Conservation (phyloP, 371 early-diverging fungal genomes). For the Mortierella sp. region DNA sequence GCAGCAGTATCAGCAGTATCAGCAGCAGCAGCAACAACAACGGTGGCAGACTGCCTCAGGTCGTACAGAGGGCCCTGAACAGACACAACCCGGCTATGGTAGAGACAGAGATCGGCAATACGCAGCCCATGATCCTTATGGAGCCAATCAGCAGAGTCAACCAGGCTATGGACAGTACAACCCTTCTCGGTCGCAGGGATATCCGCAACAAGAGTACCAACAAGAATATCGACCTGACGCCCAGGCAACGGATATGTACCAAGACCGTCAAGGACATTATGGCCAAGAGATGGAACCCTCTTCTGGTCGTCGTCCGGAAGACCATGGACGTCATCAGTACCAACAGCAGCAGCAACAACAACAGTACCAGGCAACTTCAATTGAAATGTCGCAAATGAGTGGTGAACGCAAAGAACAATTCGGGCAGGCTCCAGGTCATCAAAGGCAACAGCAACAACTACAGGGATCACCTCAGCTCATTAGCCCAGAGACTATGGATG, state of each 20-base stretch:
- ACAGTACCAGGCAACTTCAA: constrained; percentile 13
- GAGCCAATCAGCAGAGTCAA: too few species aligned
- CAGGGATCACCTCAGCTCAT: too few species aligned
- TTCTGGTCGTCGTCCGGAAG: too few species aligned
- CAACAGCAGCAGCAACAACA: constrained; percentile 3
- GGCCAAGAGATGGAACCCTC: too few species aligned
- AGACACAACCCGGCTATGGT: too few species aligned
- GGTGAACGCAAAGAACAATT: background rate
- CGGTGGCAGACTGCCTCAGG: background rate
- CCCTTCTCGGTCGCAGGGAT: background rate
- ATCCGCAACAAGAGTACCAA: background rate
- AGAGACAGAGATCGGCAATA: too few species aligned
- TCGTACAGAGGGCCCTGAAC: too few species aligned
- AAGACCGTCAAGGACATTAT: too few species aligned
- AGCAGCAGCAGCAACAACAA: constrained; percentile 9
- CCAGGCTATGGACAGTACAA: too few species aligned
- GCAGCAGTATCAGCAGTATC: constrained; percentile 6
- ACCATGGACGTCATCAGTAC: background rate
- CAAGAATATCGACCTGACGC: constrained; percentile 5
- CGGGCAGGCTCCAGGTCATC: background rate
- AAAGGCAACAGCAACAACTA: background rate
- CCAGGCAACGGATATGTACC: too few species aligned
- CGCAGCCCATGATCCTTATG: too few species aligned
- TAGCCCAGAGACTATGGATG: background rate
- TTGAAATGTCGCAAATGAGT: constrained; percentile 32